Conservation (phyloP, 2,329 filamentous ascomycete species). For the Lojkania enalia region DNA sequence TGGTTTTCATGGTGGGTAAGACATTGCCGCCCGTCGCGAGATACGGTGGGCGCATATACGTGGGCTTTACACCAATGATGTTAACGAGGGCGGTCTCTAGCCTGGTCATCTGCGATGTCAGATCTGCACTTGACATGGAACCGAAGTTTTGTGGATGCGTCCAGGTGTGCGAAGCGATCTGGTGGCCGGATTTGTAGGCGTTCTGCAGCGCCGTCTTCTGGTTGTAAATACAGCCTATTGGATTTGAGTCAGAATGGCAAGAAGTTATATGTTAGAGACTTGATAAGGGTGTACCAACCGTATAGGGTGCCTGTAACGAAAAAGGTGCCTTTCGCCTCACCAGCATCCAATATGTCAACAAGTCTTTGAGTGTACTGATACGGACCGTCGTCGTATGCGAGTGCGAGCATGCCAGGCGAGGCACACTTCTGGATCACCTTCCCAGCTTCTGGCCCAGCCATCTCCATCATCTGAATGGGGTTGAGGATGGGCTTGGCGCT, state of each 20-base stretch:
- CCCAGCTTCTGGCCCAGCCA: slow-evolving; percentile 29
- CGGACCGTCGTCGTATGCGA: slow-evolving; percentile 43
- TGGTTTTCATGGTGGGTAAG: slow-evolving; percentile 36
- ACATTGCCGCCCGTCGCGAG: slow-evolving; percentile 38
- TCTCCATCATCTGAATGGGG: slow-evolving; percentile 32
- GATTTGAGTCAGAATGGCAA: slow-evolving; percentile 2
- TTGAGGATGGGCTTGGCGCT: slow-evolving; percentile 28
- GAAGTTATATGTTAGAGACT: background rate
- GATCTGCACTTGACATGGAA: slow-evolving; percentile 30
- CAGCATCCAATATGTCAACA: slow-evolving; percentile 34
- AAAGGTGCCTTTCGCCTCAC: slow-evolving; percentile 41
- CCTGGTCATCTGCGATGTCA: slow-evolving; percentile 37
- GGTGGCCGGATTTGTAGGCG: slow-evolving; percentile 39
- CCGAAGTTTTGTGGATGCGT: slow-evolving; percentile 39
- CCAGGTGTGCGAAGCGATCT: slow-evolving; percentile 44
- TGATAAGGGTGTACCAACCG: slow-evolving; percentile 14
- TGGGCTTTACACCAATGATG: slow-evolving; percentile 43
- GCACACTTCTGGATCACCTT: slow-evolving; percentile 16
- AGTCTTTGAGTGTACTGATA: slow-evolving; percentile 41
- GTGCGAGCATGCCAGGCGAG: slow-evolving; percentile 32
- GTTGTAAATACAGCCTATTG: slow-evolving; percentile 40
- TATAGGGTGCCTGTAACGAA: slow-evolving; percentile 41
- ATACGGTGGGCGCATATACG: slow-evolving; percentile 44
- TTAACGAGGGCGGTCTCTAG: slow-evolving; percentile 41
- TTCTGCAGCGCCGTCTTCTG: slow-evolving; percentile 35